Percentiles rank a stretch among this genome's conserved stretches.
These are phyloP conservation scores for Fusarium neocosmosporiellum DNA, from an alignment of 2,329 filamentous ascomycete genomes.

Conservation along the genomic window DNA sequence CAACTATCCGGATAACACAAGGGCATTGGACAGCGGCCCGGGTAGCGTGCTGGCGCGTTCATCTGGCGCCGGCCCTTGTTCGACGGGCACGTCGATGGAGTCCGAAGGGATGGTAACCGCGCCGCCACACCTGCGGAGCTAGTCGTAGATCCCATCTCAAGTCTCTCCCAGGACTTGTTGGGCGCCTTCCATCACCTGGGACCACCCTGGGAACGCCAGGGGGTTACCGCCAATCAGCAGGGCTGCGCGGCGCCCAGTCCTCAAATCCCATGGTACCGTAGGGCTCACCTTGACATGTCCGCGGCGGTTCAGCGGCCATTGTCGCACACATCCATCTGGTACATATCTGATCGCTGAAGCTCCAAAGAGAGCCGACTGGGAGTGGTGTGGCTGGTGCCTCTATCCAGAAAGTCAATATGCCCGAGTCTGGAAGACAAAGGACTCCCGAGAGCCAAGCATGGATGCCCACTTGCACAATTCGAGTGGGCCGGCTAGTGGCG, in stretches of 20 bases:
- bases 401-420: neutral
- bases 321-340: neutral
- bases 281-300: neutral
- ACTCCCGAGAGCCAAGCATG: neutral
- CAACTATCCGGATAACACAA: neutral
- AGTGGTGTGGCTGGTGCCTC: neutral
- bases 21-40: neutral
- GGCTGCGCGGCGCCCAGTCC: neutral
- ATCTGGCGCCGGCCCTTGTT: conserved; percentile 7
- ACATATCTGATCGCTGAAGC: neutral
- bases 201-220: conserved; percentile 3
- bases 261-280: neutral
- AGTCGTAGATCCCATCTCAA: conserved; percentile 35
- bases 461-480: neutral
- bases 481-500: conserved; percentile 18
- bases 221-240: conserved; percentile 18
- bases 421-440: neutral
- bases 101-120: conserved; percentile 38
- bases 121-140: conserved; percentile 29
- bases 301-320: neutral
- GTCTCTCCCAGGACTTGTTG: conserved; percentile 17
- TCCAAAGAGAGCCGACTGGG: neutral
- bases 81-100: conserved; percentile 22
- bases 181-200: conserved; percentile 5
- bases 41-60: conserved; percentile 10